phyloP scores from a whole-genome alignment of 768 basidiomycete species.

The Tremella yokohamensis region DNA sequence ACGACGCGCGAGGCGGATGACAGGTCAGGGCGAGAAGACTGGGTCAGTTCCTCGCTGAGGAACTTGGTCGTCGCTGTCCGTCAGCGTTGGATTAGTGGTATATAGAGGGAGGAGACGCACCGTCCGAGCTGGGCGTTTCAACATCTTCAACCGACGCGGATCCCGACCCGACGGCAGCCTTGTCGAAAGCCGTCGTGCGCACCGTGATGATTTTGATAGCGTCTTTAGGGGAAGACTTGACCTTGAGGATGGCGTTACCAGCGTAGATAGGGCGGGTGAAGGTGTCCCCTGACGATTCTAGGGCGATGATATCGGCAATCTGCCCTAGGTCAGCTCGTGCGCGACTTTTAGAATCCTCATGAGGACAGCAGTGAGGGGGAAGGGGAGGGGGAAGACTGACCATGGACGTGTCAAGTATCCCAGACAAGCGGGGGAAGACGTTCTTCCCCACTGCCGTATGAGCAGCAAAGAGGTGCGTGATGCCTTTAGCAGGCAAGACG shows the following conservation, averaged over 20 bases:
- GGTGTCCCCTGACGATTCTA: constrained; percentile 64
- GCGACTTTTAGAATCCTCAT: neutral
- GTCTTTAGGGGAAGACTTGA: constrained; percentile 69
- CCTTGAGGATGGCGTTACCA: constrained; percentile 92
- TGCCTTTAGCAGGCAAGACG: constrained; percentile 61
- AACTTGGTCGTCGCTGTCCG: constrained; percentile 50
- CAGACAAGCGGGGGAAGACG: constrained; percentile 86
- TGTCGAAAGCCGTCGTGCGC: constrained; percentile 79
- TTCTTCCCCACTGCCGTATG: constrained; percentile 92
- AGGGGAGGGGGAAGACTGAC: constrained; percentile 13
- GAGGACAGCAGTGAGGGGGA: neutral
- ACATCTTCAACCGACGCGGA: constrained; percentile 59
- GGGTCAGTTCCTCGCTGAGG: constrained; percentile 62
- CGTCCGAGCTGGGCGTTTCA: constrained; percentile 56
- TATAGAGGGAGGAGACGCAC: constrained; percentile 17
- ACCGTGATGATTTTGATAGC: constrained; percentile 92
- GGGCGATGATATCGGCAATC: constrained; percentile 81
- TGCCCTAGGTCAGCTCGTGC: constrained; percentile 11
- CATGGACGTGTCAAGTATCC: constrained; percentile 79
- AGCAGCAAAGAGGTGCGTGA: constrained; percentile 89
- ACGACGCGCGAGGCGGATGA: constrained; percentile 82
- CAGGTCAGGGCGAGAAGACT: constrained; percentile 89
- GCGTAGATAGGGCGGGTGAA: constrained; percentile 96
- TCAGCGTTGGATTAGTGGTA: neutral
- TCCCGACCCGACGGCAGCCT: constrained; percentile 58